These are phyloP conservation scores for Cladosporium sp. DNA, from an alignment of 2,329 filamentous ascomycete genomes.

Conservation along the genomic window DNA sequence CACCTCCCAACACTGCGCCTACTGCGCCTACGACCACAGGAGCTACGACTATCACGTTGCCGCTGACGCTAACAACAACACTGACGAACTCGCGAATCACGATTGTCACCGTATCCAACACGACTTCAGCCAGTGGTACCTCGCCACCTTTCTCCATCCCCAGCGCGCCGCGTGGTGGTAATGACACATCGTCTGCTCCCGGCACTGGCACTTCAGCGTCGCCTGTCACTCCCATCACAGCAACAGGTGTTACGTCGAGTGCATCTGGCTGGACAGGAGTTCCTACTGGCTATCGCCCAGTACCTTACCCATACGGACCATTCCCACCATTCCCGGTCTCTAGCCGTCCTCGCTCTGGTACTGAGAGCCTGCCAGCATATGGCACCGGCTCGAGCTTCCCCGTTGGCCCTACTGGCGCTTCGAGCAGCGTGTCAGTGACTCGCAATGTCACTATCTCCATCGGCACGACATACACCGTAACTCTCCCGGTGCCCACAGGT, in stretches of 20 bases:
- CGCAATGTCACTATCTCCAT: conserved; percentile 1
- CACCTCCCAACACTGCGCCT: conserved; percentile 1
- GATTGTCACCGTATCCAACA: background rate
- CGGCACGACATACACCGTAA: conserved; percentile 9
- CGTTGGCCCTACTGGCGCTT: conserved; percentile 3
- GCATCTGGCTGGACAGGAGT: background rate
- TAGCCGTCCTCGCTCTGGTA: conserved; percentile 4
- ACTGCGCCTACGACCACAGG: conserved; percentile 3
- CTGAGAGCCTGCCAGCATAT: background rate
- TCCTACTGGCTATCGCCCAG: conserved; percentile 3
- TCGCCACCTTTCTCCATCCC: conserved; percentile 3
- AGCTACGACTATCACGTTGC: conserved; percentile 4
- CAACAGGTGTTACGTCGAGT: conserved; percentile 1
- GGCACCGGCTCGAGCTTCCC: conserved; percentile 10
- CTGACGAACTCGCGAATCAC: background rate
- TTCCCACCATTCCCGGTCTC: conserved; percentile 12
- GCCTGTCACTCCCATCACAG: conserved; percentile 7
- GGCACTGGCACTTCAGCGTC: background rate
- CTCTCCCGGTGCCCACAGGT: background rate
- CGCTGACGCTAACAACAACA: conserved; percentile 9
- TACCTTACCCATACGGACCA: background rate
- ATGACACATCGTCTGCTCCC: conserved; percentile 1
- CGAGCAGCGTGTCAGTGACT: background rate
- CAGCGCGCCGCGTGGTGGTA: conserved; percentile 3
- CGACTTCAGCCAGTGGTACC: background rate